Evolutionary conservation across 1,284 basidiomycete species (phyloP).

Genomic region (Leccinum subspadiceum): DNA sequence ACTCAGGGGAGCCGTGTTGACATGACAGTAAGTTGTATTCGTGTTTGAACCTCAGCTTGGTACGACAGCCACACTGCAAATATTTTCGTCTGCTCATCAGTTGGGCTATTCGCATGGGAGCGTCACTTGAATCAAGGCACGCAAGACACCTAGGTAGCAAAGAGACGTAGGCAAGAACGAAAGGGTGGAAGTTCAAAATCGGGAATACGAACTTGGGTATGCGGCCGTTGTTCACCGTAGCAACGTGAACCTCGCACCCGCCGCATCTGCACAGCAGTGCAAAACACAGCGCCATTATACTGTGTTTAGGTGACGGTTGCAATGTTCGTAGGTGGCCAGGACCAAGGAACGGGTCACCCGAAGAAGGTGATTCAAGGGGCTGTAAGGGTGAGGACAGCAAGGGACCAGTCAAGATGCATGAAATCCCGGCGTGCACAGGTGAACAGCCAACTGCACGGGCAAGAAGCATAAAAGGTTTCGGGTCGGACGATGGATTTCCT

Average conservation of each 20-base stretch:
- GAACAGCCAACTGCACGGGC: constrained; percentile 1
- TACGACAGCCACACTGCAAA: neutral
- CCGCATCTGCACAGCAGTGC: constrained; percentile 9
- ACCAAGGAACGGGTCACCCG: neutral
- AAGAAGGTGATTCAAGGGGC: constrained; percentile 4
- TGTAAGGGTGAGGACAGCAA: neutral
- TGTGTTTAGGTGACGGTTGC: neutral
- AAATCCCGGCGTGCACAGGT: constrained; percentile 8
- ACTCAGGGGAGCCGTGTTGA: neutral
- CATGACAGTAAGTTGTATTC: neutral
- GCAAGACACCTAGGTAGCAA: neutral
- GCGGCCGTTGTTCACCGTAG: constrained; percentile 5
- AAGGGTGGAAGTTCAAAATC: neutral
- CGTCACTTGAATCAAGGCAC: neutral
- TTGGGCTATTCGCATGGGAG: neutral
- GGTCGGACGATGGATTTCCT: neutral
- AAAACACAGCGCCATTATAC: neutral
- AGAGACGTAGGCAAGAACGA: neutral
- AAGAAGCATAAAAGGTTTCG: constrained; percentile 8
- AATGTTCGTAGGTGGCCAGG: constrained; percentile 1
- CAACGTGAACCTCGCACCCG: constrained; percentile 3
- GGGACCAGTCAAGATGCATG: neutral
- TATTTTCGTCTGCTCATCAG: neutral
- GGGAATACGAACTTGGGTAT: neutral
- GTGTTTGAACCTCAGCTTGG: neutral